These are phyloP conservation scores for Pseudoneurospora amorphoporcata DNA, from an alignment of 495 filamentous ascomycete genomes.

Conservation along the genomic window DNA sequence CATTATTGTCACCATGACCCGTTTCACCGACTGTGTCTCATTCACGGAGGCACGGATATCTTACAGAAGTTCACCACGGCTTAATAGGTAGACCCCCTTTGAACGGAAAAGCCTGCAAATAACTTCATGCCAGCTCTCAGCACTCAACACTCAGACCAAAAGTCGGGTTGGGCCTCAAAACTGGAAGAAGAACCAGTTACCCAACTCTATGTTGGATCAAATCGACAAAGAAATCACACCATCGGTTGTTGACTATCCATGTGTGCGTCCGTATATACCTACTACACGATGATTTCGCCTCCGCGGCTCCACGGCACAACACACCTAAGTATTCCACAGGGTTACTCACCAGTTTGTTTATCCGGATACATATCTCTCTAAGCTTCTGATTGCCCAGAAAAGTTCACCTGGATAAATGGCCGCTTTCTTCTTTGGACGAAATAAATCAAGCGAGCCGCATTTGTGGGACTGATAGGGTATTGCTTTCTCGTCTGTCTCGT, in stretches of 20 bases:
- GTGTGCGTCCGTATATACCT: background rate
- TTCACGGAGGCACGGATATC: background rate
- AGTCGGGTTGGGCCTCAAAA: background rate
- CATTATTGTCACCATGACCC: background rate
- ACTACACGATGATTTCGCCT: background rate
- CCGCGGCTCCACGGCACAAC: background rate
- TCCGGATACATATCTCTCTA: background rate
- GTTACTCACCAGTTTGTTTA: background rate
- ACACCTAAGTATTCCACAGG: background rate
- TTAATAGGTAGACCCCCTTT: background rate
- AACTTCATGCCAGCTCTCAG: background rate
- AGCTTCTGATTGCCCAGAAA: too few species aligned
- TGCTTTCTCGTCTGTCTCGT: background rate
- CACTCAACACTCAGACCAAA: background rate
- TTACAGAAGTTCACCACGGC: too few species aligned
- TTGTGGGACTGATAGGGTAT: background rate
- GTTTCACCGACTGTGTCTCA: background rate
- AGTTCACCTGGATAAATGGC: too few species aligned
- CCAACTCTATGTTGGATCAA: background rate
- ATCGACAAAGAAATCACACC: background rate
- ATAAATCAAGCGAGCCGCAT: too few species aligned
- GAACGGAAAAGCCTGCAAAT: background rate
- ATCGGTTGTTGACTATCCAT: background rate
- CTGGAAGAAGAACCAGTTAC: background rate
- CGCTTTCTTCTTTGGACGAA: too few species aligned